Evolutionary conservation across 495 filamentous ascomycete genomes (phyloP).

Genomic region (Aspergillus sclerotioniger): DNA sequence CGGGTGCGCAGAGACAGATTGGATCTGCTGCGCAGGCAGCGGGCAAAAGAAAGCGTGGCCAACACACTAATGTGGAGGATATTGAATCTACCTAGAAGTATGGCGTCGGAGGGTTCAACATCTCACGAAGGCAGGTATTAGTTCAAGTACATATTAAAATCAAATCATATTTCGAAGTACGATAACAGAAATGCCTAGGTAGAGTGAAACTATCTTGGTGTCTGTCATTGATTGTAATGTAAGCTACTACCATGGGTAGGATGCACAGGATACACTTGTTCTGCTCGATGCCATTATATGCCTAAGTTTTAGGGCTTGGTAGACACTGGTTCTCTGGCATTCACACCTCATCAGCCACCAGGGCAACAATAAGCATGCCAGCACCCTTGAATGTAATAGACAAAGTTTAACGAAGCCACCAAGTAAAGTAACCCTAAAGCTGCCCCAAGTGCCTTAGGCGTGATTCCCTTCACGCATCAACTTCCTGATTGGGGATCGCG

Average conservation of each 20-base stretch:
- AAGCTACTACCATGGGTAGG: too few species aligned
- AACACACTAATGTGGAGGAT: conserved; percentile 10
- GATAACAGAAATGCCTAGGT: too few species aligned
- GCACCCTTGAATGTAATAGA: not conserved
- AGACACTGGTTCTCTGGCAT: too few species aligned
- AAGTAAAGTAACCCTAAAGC: not conserved
- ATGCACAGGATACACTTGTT: too few species aligned
- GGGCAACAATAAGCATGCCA: too few species aligned
- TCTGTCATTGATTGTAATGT: too few species aligned
- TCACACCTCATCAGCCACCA: too few species aligned
- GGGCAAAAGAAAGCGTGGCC: conserved; percentile 39
- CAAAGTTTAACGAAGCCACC: not conserved
- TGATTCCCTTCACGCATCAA: conserved; percentile 3
- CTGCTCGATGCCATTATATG: too few species aligned
- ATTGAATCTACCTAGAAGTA: not conserved
- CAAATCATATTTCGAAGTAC: too few species aligned
- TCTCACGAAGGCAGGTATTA: not conserved
- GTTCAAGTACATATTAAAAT: not conserved
- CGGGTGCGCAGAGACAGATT: conserved; percentile 25
- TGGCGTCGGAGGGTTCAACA: not conserved
- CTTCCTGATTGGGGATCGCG: conserved; percentile 20
- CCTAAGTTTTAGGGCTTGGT: too few species aligned
- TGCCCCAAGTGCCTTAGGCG: conserved; percentile 1
- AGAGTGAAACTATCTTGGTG: too few species aligned
- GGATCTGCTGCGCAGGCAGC: conserved; percentile 16